Evolutionary conservation across 805 yeast species (phyloP).

Genomic region (Saccharomycopsis synnaedendra): DNA sequence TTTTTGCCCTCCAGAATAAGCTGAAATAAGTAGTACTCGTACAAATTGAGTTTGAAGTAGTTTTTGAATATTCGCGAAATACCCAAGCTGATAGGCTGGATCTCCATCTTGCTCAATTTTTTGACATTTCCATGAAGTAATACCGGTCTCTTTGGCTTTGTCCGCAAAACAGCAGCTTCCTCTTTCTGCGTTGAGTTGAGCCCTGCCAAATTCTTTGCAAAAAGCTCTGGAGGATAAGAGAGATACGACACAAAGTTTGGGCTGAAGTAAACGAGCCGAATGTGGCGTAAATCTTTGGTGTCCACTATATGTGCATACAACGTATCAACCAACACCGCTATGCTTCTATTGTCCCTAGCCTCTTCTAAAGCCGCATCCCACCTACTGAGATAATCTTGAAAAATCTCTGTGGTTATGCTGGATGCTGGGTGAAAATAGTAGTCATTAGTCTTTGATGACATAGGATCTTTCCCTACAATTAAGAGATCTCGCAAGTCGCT

Average conservation of each 20-base stretch:
- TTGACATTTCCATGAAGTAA: conserved; percentile 11
- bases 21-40: conserved; percentile 16
- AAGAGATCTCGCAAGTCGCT: conserved; percentile 20
- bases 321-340: conserved; percentile 24
- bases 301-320: conserved; percentile 28
- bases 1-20: neutral
- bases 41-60: conserved; percentile 17
- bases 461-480: conserved; percentile 17
- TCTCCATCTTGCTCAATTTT: conserved; percentile 16
- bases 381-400: conserved; percentile 17
- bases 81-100: conserved; percentile 25
- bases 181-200: neutral
- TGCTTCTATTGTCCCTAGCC: conserved; percentile 17
- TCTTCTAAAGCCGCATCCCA: conserved; percentile 14
- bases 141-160: conserved; percentile 8
- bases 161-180: conserved; percentile 1
- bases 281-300: conserved; percentile 20
- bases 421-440: conserved; percentile 15
- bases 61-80: conserved; percentile 24
- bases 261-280: conserved; percentile 23
- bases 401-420: conserved; percentile 18
- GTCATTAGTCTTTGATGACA: neutral
- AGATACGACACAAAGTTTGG: conserved; percentile 13
- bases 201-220: conserved; percentile 14
- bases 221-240: conserved; percentile 12